phyloP scores from a whole-genome alignment of 768 basidiomycete species.

The Leccinum variicolor region DNA sequence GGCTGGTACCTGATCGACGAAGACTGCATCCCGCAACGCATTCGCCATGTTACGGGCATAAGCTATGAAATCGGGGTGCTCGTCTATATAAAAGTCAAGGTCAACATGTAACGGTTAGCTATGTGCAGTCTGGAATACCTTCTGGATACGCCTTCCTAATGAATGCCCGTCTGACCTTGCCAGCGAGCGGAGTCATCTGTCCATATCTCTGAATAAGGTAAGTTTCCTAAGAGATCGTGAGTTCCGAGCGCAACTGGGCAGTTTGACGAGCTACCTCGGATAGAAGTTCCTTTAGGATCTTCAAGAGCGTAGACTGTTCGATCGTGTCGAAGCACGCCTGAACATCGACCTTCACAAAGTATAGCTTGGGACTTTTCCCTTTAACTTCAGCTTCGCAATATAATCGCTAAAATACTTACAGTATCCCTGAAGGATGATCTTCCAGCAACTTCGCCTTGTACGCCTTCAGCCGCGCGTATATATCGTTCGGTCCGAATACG shows the following conservation, averaged over 20 bases:
- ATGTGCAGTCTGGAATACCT: constrained; percentile 37
- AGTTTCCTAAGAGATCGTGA: constrained; percentile 45
- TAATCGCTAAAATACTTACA: constrained; percentile 43
- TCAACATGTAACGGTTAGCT: neutral
- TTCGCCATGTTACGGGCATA: constrained; percentile 67
- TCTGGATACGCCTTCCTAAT: constrained; percentile 64
- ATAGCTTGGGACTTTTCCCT: constrained; percentile 71
- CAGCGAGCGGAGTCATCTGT: constrained; percentile 54
- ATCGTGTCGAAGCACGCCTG: constrained; percentile 97
- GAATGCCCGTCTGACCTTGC: constrained; percentile 55
- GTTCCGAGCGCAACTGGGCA: neutral
- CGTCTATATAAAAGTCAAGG: constrained; percentile 44
- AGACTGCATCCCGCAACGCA: constrained; percentile 69
- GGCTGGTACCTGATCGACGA: constrained; percentile 72
- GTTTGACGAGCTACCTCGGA: constrained; percentile 51
- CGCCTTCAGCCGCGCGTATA: constrained; percentile 68
- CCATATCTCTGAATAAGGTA: constrained; percentile 74
- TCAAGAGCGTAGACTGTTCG: constrained; percentile 78
- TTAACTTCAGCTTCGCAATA: neutral
- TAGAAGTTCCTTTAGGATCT: constrained; percentile 70
- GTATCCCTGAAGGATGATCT: constrained; percentile 35
- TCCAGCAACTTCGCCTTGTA: constrained; percentile 57
- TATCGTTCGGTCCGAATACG: constrained; percentile 78
- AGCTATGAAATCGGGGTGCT: constrained; percentile 69
- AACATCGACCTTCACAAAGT: constrained; percentile 96